Evolutionary conservation across 176 grass and related monocot genomes (phyloP).

Genomic region (Oryza meridionalis): DNA sequence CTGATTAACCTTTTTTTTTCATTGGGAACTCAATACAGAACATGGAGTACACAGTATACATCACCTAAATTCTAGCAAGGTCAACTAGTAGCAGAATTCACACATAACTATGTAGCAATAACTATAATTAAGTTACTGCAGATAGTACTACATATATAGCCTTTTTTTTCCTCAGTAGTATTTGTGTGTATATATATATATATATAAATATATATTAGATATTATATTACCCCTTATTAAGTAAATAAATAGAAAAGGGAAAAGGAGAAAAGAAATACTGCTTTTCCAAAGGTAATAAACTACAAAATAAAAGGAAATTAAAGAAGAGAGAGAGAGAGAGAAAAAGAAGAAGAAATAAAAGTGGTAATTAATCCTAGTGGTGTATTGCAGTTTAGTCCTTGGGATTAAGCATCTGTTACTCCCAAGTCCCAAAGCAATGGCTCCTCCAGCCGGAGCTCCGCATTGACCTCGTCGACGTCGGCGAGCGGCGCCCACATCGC

Average conservation of each 20-base stretch:
- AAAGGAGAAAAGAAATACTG: constrained; percentile 4
- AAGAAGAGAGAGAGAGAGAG: no score
- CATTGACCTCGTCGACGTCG: constrained; percentile 65
- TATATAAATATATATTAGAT: constrained; percentile 33
- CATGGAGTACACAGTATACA: constrained; percentile 38
- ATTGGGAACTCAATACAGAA: not conserved
- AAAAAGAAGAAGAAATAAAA: constrained; percentile 8
- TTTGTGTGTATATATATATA: constrained; percentile 43
- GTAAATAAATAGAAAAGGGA: not conserved
- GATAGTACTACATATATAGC: not conserved
- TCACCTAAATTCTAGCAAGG: constrained; percentile 40
- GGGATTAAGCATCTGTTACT: constrained; percentile 54
- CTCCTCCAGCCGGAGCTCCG: constrained; percentile 66
- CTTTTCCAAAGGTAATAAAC: not conserved
- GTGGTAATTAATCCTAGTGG: constrained; percentile 31
- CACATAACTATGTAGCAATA: constrained; percentile 10
- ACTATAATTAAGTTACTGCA: constrained; percentile 5
- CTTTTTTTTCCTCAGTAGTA: not conserved
- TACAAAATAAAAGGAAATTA: not conserved
- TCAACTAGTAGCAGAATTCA: constrained; percentile 45
- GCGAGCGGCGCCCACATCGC: constrained; percentile 46
- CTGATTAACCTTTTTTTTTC: not conserved
- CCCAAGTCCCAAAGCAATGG: constrained; percentile 78
- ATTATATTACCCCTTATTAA: constrained; percentile 43
- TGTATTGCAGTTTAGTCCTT: constrained; percentile 43